phyloP scores from a whole-genome alignment of 2,329 filamentous ascomycete species.

The Proliferodiscus dingleyae region DNA sequence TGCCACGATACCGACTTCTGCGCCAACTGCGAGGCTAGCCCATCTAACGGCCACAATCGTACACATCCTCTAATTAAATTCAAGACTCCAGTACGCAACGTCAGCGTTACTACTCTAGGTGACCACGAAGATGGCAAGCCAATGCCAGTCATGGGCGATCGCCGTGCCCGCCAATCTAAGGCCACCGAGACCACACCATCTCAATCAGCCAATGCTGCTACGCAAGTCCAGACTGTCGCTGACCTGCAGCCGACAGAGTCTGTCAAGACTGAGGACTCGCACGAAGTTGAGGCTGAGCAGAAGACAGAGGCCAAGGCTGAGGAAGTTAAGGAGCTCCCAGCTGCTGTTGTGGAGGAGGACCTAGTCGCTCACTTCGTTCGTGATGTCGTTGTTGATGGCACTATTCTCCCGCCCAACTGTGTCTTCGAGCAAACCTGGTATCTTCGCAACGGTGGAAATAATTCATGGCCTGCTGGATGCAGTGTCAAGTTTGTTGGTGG shows the following conservation, averaged over 20 bases:
- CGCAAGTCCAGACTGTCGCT: conserved; percentile 67
- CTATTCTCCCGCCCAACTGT: conserved; percentile 61
- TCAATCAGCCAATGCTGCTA: conserved; percentile 47
- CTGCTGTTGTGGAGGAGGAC: conserved; percentile 28
- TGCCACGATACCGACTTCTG: conserved; percentile 96
- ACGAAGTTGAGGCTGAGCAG: conserved; percentile 27
- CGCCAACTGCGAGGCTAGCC: conserved; percentile 84
- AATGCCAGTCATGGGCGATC: conserved; percentile 71
- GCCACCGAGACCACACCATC: conserved; percentile 46
- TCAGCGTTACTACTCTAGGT: conserved; percentile 78
- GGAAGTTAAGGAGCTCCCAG: conserved; percentile 31
- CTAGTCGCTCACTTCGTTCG: conserved; percentile 67
- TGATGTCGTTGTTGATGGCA: conserved; percentile 77
- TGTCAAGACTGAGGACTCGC: conserved; percentile 31
- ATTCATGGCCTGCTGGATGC: conserved; percentile 82
- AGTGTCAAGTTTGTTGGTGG: conserved; percentile 88
- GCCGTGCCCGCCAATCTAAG: conserved; percentile 35
- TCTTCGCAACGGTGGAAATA: conserved; percentile 75
- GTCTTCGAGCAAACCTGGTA: conserved; percentile 90
- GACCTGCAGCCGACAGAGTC: conserved; percentile 61
- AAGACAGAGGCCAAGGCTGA: conserved; percentile 28
- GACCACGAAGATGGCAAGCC: conserved; percentile 65
- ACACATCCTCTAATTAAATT: conserved; percentile 98
- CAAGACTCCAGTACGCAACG: conserved; percentile 84
- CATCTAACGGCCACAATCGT: conserved; percentile 79